phyloP scores from a whole-genome alignment of 345 rosid genomes.

The Pelargonium nanum region DNA sequence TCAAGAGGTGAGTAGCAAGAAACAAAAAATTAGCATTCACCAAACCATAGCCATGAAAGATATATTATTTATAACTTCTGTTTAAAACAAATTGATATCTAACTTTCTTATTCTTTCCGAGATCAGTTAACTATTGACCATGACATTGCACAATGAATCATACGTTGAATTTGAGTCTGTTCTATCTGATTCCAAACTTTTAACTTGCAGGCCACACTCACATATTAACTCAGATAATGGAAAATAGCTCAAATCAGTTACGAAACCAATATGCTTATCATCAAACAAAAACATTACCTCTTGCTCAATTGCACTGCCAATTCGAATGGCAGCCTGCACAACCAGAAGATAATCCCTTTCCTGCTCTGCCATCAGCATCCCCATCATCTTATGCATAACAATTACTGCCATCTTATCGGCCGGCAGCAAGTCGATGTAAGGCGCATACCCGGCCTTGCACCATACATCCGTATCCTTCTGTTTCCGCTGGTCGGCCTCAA shows the following conservation, averaged over 20 bases:
- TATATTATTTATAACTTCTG: too few relatives aligned
- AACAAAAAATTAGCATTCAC: too few relatives aligned
- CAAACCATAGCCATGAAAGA: too few relatives aligned
- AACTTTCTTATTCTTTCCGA: too few relatives aligned
- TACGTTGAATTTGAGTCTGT: too few relatives aligned
- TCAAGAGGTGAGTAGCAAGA: not conserved
- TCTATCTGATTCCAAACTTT: too few relatives aligned
- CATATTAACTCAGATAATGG: not conserved
- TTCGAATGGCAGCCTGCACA: slow-evolving; percentile 77
- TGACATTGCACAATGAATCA: too few relatives aligned
- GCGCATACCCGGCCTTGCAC: slow-evolving; percentile 64
- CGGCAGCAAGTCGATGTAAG: slow-evolving; percentile 63
- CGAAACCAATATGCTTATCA: not conserved
- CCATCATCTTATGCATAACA: slow-evolving; percentile 95
- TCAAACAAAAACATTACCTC: slow-evolving; percentile 42
- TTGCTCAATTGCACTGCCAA: slow-evolving; percentile 81
- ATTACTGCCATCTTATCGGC: slow-evolving; percentile 92
- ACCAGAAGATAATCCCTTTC: slow-evolving; percentile 65
- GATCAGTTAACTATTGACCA: too few relatives aligned
- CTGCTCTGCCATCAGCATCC: slow-evolving; percentile 52
- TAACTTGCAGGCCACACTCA: too few relatives aligned
- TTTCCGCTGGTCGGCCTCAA: slow-evolving; percentile 53
- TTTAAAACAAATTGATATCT: too few relatives aligned
- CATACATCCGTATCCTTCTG: slow-evolving; percentile 42
- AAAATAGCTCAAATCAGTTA: not conserved